A percentile compares a stretch with the other conserved stretches of the same genome.
Conservation (phyloP, 768 basidiomycete genomes). For the Termitomyces sp. region DNA sequence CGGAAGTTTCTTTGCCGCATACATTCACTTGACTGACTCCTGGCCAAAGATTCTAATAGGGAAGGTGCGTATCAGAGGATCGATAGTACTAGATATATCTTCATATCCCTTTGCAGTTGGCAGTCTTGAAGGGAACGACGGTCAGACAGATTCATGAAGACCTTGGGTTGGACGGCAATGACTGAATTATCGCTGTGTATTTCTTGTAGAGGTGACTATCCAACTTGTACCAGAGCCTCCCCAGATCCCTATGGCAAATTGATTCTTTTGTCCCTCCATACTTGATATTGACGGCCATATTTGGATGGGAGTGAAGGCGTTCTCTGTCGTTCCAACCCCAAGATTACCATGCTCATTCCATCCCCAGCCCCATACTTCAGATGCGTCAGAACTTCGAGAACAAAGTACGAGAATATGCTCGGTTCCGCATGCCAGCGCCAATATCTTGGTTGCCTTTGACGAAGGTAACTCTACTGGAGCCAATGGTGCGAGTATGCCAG, state of each 20-base stretch:
- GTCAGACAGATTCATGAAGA: slow-evolving; percentile 72
- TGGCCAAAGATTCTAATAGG: slow-evolving; percentile 65
- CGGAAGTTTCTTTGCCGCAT: not conserved
- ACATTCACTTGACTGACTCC: not conserved
- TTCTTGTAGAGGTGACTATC: slow-evolving; percentile 22
- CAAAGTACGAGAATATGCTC: slow-evolving; percentile 68
- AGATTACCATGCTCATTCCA: slow-evolving; percentile 99
- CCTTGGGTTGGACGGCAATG: slow-evolving; percentile 53
- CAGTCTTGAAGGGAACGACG: slow-evolving; percentile 60
- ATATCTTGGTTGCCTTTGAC: slow-evolving; percentile 11
- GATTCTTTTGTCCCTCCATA: not conserved
- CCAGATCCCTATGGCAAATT: slow-evolving; percentile 27
- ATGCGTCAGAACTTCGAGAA: not conserved
- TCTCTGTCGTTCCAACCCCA: slow-evolving; percentile 55
- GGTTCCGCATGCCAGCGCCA: slow-evolving; percentile 63
- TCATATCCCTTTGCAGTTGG: slow-evolving; percentile 44
- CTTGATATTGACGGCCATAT: slow-evolving; percentile 40
- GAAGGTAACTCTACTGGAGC: slow-evolving; percentile 26
- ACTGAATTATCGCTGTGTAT: slow-evolving; percentile 27
- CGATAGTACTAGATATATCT: not conserved
- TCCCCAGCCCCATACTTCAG: slow-evolving; percentile 81
- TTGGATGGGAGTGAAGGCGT: slow-evolving; percentile 42
- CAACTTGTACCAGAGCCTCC: slow-evolving; percentile 44
- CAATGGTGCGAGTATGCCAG: slow-evolving; percentile 8
- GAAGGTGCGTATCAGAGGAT: slow-evolving; percentile 39